These are phyloP conservation scores for Ulmus americana DNA, from an alignment of 331 rosid genomes.

Conservation along the genomic window DNA sequence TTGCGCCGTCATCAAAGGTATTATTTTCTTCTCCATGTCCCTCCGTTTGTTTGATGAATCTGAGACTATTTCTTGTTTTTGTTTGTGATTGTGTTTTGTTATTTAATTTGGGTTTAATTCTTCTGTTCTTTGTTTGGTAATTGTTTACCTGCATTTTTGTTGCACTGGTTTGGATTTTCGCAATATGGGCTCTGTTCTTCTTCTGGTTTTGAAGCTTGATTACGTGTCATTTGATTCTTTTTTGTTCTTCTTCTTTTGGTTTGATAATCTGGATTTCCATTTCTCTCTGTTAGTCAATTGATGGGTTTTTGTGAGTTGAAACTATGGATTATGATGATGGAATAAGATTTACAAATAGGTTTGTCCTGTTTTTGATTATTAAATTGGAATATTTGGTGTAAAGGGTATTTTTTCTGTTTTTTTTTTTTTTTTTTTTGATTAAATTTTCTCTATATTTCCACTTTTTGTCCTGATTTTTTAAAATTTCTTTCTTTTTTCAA, in stretches of 20 bases:
- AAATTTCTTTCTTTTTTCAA: not conserved
- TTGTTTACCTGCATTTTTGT: conserved; percentile 20
- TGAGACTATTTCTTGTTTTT: not conserved
- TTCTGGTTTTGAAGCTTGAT: too few relatives aligned
- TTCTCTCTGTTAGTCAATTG: too few relatives aligned
- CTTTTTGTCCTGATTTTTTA: conserved; percentile 1
- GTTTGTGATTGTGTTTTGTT: not conserved
- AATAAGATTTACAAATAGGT: too few relatives aligned
- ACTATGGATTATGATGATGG: too few relatives aligned
- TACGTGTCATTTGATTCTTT: too few relatives aligned
- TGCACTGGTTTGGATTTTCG: conserved; percentile 1
- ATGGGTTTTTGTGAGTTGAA: too few relatives aligned
- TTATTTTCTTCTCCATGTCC: not conserved
- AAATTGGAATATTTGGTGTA: too few relatives aligned
- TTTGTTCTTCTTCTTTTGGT: too few relatives aligned
- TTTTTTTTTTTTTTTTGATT: not conserved
- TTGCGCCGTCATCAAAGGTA: conserved; percentile 65
- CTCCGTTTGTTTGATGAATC: not conserved
- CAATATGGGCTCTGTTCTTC: not conserved
- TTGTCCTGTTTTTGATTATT: too few relatives aligned
- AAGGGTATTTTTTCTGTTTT: not conserved
- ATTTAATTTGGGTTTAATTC: not conserved
- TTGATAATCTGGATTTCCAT: too few relatives aligned
- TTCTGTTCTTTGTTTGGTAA: not conserved
- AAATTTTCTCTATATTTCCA: not conserved